Evolutionary conservation across 352 stramenopile species (phyloP), one percentile per base, ranked within the genome.

Genomic region (Phytophthora constricta): DNA sequence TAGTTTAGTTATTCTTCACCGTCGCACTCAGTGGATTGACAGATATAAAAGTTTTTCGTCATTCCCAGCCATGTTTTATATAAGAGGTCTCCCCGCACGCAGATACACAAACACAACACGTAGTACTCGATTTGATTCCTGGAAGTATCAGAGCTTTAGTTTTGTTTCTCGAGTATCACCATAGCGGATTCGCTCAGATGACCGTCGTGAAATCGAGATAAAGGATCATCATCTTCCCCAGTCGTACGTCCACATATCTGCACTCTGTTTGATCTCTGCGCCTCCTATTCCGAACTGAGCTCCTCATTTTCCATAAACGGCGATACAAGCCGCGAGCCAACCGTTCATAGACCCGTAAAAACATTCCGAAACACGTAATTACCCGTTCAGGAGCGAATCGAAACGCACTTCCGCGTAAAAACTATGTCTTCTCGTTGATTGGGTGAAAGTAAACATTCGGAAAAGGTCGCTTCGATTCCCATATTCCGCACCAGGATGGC

Each of bases 141-240:
- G 75, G 76, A 80, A 85, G 76, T 90, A 72, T 92, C 84, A 92
- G 84, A 91, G 58, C 68, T 85, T 86, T 80, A 47, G 65, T 89
- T 87, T 86, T 83, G 76, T 82, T 90, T 91, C 85, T 92, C 85
- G 84, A 93, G 77, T 95, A 66, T 93, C 86, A 91, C 76, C 87
- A 95, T 68, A 62, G 84, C 76, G 43, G 72, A 58, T 58, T 69
- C 76, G 70, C 85, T 95, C 85, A 95, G 87, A 93, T 90, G 87
- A 95, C 87, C 87, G 87, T 95, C 87, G 85, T 95, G 87, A 95
- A 92, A 86, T 93, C 80, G 85, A 93, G 86, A 91, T 88, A 86
- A 85, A 63, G 75, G 75, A 82, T 95, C 87, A 95, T 93, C 80
- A 89, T 90, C 74, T 84, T 95, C 79, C 84, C 68, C 71, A 82